phyloP scores from a whole-genome alignment of 257 asterid genomes.

The Nicotiana tabacum region DNA sequence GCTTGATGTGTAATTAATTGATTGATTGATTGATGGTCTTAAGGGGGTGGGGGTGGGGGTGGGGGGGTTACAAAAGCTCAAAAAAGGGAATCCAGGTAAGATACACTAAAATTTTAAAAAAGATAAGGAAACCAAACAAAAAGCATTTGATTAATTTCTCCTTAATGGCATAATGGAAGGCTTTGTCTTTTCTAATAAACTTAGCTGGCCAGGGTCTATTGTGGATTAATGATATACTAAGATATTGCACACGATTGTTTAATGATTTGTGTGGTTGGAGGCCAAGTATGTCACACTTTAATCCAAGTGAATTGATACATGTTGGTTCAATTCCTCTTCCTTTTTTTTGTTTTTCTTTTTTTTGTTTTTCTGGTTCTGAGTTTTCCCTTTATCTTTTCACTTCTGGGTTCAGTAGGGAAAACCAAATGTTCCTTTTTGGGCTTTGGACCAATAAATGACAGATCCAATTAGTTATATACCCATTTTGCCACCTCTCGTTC shows the following conservation, averaged over 20 bases:
- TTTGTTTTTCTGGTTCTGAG: neutral
- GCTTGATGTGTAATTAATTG: too few relatives aligned
- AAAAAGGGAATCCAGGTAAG: neutral
- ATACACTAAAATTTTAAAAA: neutral
- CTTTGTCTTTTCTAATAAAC: constrained; percentile 8
- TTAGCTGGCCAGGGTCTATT: neutral
- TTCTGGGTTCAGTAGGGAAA: too few relatives aligned
- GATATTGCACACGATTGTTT: neutral
- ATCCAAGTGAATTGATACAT: neutral
- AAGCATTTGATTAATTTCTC: neutral
- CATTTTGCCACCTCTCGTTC: too few relatives aligned
- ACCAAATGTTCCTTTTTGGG: neutral
- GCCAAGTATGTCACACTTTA: neutral
- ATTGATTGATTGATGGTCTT: too few relatives aligned
- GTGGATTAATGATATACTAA: neutral
- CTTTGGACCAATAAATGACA: neutral
- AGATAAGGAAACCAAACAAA: neutral
- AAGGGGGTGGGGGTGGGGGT: too few relatives aligned
- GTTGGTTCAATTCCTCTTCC: neutral
- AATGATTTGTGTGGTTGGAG: neutral
- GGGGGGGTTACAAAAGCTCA: neutral
- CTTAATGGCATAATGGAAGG: neutral
- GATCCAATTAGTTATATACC: neutral
- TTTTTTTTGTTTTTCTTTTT: neutral
- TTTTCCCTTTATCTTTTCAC: neutral